Conservation (phyloP, 2,329 filamentous ascomycete genomes). For the Microsporum audouinii region DNA sequence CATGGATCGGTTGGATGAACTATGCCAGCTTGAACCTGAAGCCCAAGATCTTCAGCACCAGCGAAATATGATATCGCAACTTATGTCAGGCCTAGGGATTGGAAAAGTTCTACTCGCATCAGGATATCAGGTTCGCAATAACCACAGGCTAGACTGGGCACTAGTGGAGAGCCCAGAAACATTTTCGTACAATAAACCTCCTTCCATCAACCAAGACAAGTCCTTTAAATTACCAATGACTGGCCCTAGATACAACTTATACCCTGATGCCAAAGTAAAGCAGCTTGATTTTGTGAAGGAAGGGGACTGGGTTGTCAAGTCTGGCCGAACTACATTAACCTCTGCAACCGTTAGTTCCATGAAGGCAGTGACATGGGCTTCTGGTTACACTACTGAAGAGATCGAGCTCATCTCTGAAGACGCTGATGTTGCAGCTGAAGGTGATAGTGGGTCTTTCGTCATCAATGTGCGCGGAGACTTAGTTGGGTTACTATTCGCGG, state of each 20-base stretch:
- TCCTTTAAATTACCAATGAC: not conserved
- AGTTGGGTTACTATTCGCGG: not conserved
- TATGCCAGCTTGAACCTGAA: not conserved
- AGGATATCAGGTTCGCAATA: not conserved
- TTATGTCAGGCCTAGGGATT: not conserved
- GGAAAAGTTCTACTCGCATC: slow-evolving; percentile 3
- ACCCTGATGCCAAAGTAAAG: not conserved
- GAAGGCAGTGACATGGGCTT: not conserved
- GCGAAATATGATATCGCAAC: not conserved
- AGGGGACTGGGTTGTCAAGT: not conserved
- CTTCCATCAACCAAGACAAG: not conserved
- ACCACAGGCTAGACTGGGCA: not conserved
- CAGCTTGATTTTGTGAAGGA: not conserved
- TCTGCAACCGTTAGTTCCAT: not conserved
- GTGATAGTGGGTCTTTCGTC: slow-evolving; percentile 2
- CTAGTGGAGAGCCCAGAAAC: not conserved
- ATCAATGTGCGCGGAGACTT: not conserved
- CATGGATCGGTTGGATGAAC: not conserved
- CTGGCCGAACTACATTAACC: not conserved
- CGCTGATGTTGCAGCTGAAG: not conserved
- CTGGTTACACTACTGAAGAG: not conserved
- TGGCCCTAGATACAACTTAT: not conserved
- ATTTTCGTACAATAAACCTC: not conserved
- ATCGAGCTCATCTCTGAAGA: not conserved
- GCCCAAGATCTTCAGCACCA: not conserved